Conservation (phyloP, 1,284 basidiomycete species). For the Bondarzewia mesenterica region DNA sequence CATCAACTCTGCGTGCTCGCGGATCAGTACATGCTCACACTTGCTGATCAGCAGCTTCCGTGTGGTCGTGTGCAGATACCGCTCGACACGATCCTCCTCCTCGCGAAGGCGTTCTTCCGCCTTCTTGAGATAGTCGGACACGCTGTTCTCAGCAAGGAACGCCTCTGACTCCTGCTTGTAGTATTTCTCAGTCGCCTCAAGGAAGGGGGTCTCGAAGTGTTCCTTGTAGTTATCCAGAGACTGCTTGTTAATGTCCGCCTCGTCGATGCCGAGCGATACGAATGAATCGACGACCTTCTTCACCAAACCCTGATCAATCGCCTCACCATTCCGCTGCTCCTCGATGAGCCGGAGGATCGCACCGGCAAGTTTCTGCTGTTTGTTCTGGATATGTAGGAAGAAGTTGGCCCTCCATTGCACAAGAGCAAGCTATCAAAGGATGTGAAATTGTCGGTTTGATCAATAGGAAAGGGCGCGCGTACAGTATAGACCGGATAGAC, state of each 20-base stretch:
- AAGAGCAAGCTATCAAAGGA: slow-evolving; percentile 70
- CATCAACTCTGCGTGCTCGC: slow-evolving; percentile 82
- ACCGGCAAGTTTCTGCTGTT: slow-evolving; percentile 74
- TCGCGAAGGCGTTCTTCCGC: slow-evolving; percentile 90
- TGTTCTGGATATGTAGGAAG: slow-evolving; percentile 82
- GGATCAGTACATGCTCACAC: slow-evolving; percentile 91
- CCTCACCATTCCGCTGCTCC: slow-evolving; percentile 90
- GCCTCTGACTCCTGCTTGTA: slow-evolving; percentile 88
- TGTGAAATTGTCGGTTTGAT: background rate
- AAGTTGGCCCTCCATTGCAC: slow-evolving; percentile 94
- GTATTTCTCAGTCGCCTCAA: slow-evolving; percentile 84
- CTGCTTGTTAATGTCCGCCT: slow-evolving; percentile 83
- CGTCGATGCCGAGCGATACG: slow-evolving; percentile 93
- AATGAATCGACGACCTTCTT: slow-evolving; percentile 97
- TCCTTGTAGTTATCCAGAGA: slow-evolving; percentile 94
- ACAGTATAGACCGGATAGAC: slow-evolving; percentile 97
- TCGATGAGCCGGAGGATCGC: slow-evolving; percentile 89
- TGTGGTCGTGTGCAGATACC: slow-evolving; percentile 88
- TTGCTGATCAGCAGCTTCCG: slow-evolving; percentile 81
- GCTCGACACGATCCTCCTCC: slow-evolving; percentile 93
- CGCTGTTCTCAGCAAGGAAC: slow-evolving; percentile 85
- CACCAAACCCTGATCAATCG: slow-evolving; percentile 87
- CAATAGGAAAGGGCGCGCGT: slow-evolving; percentile 24
- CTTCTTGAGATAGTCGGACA: slow-evolving; percentile 96
- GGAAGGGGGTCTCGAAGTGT: slow-evolving; percentile 87